Base-by-base conservation (phyloP, 1,284 basidiomycete species). In the Coniophora puteana region DNA sequence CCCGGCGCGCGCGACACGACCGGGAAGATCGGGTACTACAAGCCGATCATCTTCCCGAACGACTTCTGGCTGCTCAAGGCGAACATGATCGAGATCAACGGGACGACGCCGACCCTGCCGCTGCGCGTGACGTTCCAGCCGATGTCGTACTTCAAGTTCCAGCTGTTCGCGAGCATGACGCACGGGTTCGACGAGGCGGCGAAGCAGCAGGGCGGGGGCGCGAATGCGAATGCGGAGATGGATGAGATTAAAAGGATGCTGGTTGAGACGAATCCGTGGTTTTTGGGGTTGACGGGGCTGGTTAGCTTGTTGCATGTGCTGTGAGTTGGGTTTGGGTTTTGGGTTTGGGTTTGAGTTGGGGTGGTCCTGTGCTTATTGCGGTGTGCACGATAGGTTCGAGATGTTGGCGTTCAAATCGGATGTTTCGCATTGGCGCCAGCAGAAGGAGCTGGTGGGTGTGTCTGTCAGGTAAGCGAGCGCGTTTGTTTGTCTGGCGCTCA, bases 171-270 rank as follows among this genome's bases (percentile, higher is more conserved):
- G 0, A 76, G 81, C 1, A 80, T 94, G 77, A 84, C 86, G 4
- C 76, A 77, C 33, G 82, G 87, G 4, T 92, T 94, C 59, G 83
- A 90, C 38, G 84, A 92, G 55, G 86, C 86, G 16, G 77, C 82
- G 4, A 80, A 85, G 58, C 76, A 84, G 47, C 80, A 89, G 59
- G 80, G 84, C 17, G 68, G 71, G 12, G 65, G 69, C 1, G 68
- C 71, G 16, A 66, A 76, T 4, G 68, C 71, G 16, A 66, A 76
- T 4, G 80, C 79, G 11, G 93, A 97, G 62, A 61, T 96, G 33
- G 94, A 97, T 61, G 93, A 95, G 68, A 67, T 97, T 54, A 96
- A 96, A 69, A 72, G 93, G 49, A 93, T 95, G 84, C 67, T 96
- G 36, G 71, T 83, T n/a, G 92, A 97, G 68, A 97, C 94, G 3